Evolutionary conservation across 805 yeast genomes (phyloP), one percentile per base, ranked within the genome.

Genomic region (Komagataella phaffii): DNA sequence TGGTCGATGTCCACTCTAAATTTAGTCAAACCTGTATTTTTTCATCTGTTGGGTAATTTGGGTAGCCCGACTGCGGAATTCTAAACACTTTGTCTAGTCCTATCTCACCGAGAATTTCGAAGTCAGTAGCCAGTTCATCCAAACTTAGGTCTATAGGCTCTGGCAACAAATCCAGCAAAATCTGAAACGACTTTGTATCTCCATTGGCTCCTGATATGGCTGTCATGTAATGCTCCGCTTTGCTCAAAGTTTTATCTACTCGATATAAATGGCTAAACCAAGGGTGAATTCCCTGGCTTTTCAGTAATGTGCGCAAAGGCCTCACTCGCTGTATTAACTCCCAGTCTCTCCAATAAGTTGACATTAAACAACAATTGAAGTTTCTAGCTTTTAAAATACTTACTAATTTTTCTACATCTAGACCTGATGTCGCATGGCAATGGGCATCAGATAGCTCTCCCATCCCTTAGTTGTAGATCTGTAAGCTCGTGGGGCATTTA

Each of bases 61-160:
- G 69, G 59, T 63, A 80, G 1, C 89, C 88, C 52, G 67, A 68
- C 52, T 64, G 58, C 2, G 95, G 95, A 3, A 90, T 63, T 44
- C 86, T 65, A 60, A 87, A 86, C 30, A 79, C 60, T 63, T 83
- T 85, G 63, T 91, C 99, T 2, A 93, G 67, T 0, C 99, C 99
- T n/a, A 88, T 75, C 59, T 91, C 99, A 0, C 99, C 99, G 7
- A 91, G 71, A 10, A 86, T 75, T 18, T 59, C 61, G 4, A 49
- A 46, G 44, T 52, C 52, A 48, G 40, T 14, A 14, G 10, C 40
- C 40, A 10, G 40, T 10, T 30, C 40, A 30, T 30, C 40, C 14
- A 14, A 5, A 30, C 10, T 3, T 14, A 30, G 5, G n/a, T 30
- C 40, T 30, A 30, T 30, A 14, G 40, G 40, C 14, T 30, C 40